Evolutionary conservation across 1,139 yeast genomes (phyloP).

Genomic region (Sugiyamaella novakii): DNA sequence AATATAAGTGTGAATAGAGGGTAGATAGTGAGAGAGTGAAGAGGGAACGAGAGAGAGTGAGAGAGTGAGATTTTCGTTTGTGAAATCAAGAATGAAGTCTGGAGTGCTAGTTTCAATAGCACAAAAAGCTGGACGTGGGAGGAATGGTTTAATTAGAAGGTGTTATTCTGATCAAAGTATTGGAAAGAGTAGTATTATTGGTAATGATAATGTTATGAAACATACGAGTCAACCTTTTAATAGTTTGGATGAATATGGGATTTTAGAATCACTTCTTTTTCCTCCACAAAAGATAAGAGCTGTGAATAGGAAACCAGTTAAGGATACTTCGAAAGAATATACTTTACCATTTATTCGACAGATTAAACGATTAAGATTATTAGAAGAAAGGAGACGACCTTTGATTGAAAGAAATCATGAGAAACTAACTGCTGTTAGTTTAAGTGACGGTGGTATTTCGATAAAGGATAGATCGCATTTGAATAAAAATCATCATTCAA

Average conservation of each 20-base stretch:
- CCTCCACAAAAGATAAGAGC: constrained; percentile 11
- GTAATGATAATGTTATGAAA: too few relatives aligned
- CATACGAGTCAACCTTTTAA: too few relatives aligned
- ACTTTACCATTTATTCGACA: constrained; percentile 28
- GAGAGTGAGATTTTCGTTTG: too few relatives aligned
- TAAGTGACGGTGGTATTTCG: neutral
- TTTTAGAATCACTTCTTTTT: constrained; percentile 24
- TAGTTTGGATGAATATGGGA: constrained; percentile 24
- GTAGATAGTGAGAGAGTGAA: too few relatives aligned
- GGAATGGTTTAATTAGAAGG: constrained; percentile 6
- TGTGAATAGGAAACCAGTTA: neutral
- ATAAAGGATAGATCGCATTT: neutral
- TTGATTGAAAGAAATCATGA: neutral
- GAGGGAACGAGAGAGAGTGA: too few relatives aligned
- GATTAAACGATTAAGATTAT: constrained; percentile 28
- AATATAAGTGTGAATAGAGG: too few relatives aligned
- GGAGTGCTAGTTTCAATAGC: constrained; percentile 9
- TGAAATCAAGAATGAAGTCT: constrained; percentile 13
- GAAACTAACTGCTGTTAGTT: neutral
- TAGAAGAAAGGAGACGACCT: constrained; percentile 24
- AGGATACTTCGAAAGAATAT: constrained; percentile 10
- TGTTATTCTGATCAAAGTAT: constrained; percentile 7
- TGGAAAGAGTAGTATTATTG: too few relatives aligned
- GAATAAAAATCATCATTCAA: constrained; percentile 8
- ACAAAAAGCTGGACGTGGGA: constrained; percentile 8